Base-by-base conservation (phyloP, 208 protist species). In the Naegleria lovaniensis region DNA sequence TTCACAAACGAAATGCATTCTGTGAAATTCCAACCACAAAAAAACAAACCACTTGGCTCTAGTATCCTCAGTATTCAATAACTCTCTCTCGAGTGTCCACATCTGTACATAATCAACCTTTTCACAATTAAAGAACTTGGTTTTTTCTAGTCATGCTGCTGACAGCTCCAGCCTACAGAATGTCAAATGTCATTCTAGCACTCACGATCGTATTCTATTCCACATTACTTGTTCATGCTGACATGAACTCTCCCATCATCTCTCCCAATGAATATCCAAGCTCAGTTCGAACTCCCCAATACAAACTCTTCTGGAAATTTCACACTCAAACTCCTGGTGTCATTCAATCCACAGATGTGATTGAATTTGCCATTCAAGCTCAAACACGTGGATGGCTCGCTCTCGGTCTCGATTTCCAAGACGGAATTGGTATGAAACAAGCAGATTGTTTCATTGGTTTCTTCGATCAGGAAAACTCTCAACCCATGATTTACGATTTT, bases 391-490 rank as follows among this genome's bases (percentile, higher is more conserved):
- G 83, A 33, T 85, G 83, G 83, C 6, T 85, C 36, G 29, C 83
- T 85, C 29, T 85, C 0, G 83, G 83, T 48, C 13, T 85, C 9
- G 83, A 85, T 29, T 48, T 48, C 48, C 9, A 43, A 22, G 15
- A 39, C 2, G 67, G n/a, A 16, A 51, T 13, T n/a, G 36, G 36
- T 48, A 85, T 85, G 83, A 85, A 40, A 29, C 39, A 85, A 48
- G 83, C 83, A 25, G 83, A 85, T 85, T 85, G 83, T 48, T 48
- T 33, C 16, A 48, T 85, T 48, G 83, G 83, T 7, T 85, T 43
- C 41, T 40, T 33, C n/a, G 83, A 48, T 48, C 3, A 25, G 1
- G 11, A 11, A 85, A 48, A 16, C 1, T 29, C 11, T 43, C 9
- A 7, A 43, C 33, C 83, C 11, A 39, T 85, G 7, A 9, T 85